Percentiles rank a stretch among this genome's conserved stretches.
These are phyloP conservation scores for Paramecium sexaurelia DNA, from an alignment of 73 alveolate species.

Conservation along the genomic window DNA sequence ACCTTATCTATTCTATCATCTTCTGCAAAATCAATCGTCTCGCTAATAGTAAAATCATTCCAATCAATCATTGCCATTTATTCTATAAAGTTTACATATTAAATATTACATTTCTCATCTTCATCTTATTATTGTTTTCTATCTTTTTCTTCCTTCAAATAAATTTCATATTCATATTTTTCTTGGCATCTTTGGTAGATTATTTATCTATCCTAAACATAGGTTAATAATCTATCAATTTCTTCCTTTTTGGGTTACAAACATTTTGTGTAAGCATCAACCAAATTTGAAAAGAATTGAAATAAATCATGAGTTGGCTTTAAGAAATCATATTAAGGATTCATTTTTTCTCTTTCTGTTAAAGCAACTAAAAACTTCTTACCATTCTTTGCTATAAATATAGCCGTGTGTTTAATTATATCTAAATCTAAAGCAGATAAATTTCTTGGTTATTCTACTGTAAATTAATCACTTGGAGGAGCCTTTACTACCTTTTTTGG, in stretches of 20 bases:
- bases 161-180: slow-evolving; percentile 79
- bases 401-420: slow-evolving; percentile 94
- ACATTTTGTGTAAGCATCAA: slow-evolving; percentile 92
- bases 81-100: neutral
- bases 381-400: slow-evolving; percentile 98
- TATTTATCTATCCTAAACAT: slow-evolving; percentile 41
- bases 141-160: slow-evolving; percentile 79
- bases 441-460: slow-evolving; percentile 86
- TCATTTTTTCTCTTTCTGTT: slow-evolving; percentile 90
- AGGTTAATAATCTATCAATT: slow-evolving; percentile 64
- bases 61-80: slow-evolving; percentile 89
- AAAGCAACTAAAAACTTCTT: slow-evolving; percentile 92
- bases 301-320: slow-evolving; percentile 97
- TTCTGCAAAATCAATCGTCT: slow-evolving; percentile 92
- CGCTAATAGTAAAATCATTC: slow-evolving; percentile 96
- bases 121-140: slow-evolving; percentile 77
- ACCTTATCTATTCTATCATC: slow-evolving; percentile 80
- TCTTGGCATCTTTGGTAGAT: slow-evolving; percentile 59
- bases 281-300: slow-evolving; percentile 91
- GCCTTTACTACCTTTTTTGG: slow-evolving; percentile 59
- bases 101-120: slow-evolving; percentile 72
- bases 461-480: slow-evolving; percentile 68
- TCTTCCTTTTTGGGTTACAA: slow-evolving; percentile 86
- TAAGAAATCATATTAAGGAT: slow-evolving; percentile 96
- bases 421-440: slow-evolving; percentile 93